Conservation (phyloP, 768 basidiomycete species). For the Russula ochroleuca region DNA sequence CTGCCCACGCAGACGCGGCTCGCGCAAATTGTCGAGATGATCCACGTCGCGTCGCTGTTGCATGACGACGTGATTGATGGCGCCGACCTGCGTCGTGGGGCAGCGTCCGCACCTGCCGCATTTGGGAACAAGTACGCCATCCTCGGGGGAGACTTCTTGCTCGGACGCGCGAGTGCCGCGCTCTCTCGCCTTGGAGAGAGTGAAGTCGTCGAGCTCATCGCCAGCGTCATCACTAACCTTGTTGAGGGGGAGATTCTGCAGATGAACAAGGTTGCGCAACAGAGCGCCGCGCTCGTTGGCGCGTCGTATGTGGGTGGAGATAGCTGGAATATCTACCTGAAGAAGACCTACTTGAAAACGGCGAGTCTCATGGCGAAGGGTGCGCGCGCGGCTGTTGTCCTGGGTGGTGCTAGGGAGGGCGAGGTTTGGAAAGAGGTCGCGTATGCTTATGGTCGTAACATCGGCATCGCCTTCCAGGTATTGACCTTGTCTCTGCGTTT, state of each 20-base stretch:
- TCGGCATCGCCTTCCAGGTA: constrained; percentile 96
- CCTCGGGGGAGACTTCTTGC: constrained; percentile 91
- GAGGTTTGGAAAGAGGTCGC: constrained; percentile 85
- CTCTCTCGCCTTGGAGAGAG: constrained; percentile 78
- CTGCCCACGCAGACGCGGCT: constrained; percentile 89
- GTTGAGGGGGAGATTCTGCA: constrained; percentile 97
- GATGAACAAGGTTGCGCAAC: constrained; percentile 51
- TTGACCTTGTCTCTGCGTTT: not conserved
- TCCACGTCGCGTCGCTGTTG: constrained; percentile 89
- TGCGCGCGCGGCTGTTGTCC: constrained; percentile 76
- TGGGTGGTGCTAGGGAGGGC: constrained; percentile 75
- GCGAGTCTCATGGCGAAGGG: constrained; percentile 89
- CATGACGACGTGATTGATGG: constrained; percentile 88
- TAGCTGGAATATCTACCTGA: constrained; percentile 75
- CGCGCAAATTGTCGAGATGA: constrained; percentile 97
- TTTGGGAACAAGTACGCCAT: constrained; percentile 94
- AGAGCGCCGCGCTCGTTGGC: constrained; percentile 34
- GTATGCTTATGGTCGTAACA: constrained; percentile 84
- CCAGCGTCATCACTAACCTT: constrained; percentile 87
- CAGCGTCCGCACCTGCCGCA: constrained; percentile 62
- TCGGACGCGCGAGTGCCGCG: constrained; percentile 86
- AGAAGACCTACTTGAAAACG: constrained; percentile 91
- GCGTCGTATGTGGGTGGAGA: constrained; percentile 38
- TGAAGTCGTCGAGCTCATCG: constrained; percentile 91
- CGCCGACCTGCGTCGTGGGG: constrained; percentile 65